Base-by-base conservation (phyloP, 2,329 filamentous ascomycete species). In the Parafenestella ontariensis region DNA sequence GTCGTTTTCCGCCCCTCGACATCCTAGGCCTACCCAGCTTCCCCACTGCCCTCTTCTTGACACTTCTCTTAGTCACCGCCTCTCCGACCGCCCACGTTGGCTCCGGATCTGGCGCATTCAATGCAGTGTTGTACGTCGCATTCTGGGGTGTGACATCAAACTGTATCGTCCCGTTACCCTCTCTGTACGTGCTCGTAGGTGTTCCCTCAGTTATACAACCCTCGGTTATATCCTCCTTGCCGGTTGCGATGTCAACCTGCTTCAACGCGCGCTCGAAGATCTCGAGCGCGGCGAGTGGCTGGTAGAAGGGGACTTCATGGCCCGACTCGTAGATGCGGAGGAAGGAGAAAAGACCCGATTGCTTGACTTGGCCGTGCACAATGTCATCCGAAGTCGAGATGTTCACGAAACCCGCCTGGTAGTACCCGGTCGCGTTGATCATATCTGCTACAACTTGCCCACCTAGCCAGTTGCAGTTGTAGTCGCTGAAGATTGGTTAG, bases 231-330 rank as follows among this genome's bases (percentile, higher is more conserved):
- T 65, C 62, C 26, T 61, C 47, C 39, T 66, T 63, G 9, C 83
- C 83, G 1, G 81, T 83, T 20, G 80, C 80, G 49, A 87, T 75
- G 49, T 85, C 82, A 18, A 74, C 66, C n/a, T 80, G 76, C 10
- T 65, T 61, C 51, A 85, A 70, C 10, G 78, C 78, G 11, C 83
- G 77, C 68, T 80, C 73, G 58, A 85, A 83, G 54, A 84, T 74
- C 56, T 79, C 78, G 11, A 83, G 70, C 7, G 82, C 70, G 11
- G 76, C 79, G 28, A 81, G 71, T 3, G 78, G 84, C 64, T 85
- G 83, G 66, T 85, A 85, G 66, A 83, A 84, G 0, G 82, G 83
- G 1, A 82, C 80, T 64, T 81, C 77, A 49, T 82, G 81, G 3
- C 81, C 80, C 7, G 74, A 72, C 52, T 82, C 78, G 66, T 80